Conservation (phyloP, 257 asterid species). For the Nicotiana noctiflora region DNA sequence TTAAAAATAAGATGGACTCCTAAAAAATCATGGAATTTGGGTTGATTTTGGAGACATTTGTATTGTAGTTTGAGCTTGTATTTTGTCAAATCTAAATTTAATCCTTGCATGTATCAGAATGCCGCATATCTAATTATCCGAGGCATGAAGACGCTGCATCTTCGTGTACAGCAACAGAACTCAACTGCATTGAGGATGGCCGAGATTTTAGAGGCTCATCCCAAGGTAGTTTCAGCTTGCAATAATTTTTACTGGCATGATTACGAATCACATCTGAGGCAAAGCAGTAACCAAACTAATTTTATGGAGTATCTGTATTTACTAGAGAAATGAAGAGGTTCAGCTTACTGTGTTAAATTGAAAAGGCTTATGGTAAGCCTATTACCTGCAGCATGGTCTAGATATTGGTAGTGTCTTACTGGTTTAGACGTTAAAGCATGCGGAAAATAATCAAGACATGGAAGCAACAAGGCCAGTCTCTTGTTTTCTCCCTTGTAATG, state of each 20-base stretch:
- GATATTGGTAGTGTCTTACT: neutral
- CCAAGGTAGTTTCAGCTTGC: slow-evolving; percentile 50
- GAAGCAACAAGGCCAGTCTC: neutral
- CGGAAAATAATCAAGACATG: neutral
- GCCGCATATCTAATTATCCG: slow-evolving; percentile 87
- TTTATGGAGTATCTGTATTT: neutral
- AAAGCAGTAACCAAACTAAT: neutral
- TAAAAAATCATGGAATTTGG: neutral
- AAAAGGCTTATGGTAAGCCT: neutral
- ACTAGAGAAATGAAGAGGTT: neutral
- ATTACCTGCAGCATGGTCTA: neutral
- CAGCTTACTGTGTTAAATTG: neutral
- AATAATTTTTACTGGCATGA: neutral
- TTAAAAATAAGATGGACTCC: neutral
- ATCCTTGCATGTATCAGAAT: slow-evolving; percentile 37
- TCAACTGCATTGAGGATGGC: slow-evolving; percentile 96
- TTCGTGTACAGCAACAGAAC: slow-evolving; percentile 96
- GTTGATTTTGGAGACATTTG: neutral
- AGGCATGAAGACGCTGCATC: slow-evolving; percentile 99
- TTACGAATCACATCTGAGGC: neutral
- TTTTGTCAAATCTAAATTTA: slow-evolving; percentile 1
- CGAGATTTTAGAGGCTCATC: slow-evolving; percentile 98
- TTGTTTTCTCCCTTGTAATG: neutral
- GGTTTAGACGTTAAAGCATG: neutral
- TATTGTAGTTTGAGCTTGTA: neutral